Evolutionary conservation across 768 basidiomycete genomes (phyloP).

Genomic region (Termitomyces sp.): DNA sequence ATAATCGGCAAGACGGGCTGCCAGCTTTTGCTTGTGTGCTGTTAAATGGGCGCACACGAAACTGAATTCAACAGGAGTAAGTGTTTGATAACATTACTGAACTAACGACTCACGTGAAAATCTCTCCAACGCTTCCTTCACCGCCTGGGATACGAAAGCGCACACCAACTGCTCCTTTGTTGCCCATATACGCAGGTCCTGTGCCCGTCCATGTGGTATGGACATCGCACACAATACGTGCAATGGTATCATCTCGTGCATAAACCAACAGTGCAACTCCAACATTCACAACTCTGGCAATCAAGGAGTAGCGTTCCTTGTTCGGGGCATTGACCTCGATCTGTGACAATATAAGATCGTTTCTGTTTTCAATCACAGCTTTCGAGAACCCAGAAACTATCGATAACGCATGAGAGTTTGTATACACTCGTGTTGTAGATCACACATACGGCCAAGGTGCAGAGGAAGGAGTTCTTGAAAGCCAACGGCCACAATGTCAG

Average conservation of each 20-base stretch:
- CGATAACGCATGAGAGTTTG: slow-evolving; percentile 3
- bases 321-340: slow-evolving; percentile 67
- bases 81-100: background rate
- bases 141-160: slow-evolving; percentile 66
- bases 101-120: slow-evolving; percentile 67
- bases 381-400: slow-evolving; percentile 76
- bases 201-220: slow-evolving; percentile 73
- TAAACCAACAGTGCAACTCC: slow-evolving; percentile 88
- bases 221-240: slow-evolving; percentile 54
- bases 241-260: slow-evolving; percentile 64
- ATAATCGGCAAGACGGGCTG: slow-evolving; percentile 70
- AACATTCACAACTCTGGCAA: slow-evolving; percentile 77
- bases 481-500: slow-evolving; percentile 86
- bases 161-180: slow-evolving; percentile 92
- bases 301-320: slow-evolving; percentile 69
- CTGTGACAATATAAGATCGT: slow-evolving; percentile 67
- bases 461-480: slow-evolving; percentile 93
- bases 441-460: slow-evolving; percentile 72
- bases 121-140: slow-evolving; percentile 59
- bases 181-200: slow-evolving; percentile 77
- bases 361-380: slow-evolving; percentile 60
- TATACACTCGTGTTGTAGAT: background rate
- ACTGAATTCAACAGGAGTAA: slow-evolving; percentile 1
- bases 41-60: slow-evolving; percentile 93
- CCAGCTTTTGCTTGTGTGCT: slow-evolving; percentile 65